phyloP scores from a whole-genome alignment of 306 rosid genomes.

The Vigna hirtella region DNA sequence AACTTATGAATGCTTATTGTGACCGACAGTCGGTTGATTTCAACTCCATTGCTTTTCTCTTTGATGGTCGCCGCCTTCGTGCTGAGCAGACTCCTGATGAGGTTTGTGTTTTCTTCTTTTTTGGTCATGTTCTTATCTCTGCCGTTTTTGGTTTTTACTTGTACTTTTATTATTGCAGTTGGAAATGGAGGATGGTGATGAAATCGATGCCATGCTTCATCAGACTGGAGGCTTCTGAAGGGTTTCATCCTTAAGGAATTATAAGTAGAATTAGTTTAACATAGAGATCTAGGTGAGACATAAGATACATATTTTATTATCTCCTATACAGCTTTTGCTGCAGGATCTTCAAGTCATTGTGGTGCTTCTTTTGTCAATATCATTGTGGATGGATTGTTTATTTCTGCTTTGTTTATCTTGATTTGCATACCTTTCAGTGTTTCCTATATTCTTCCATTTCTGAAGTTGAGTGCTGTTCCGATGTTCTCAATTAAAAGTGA shows the following conservation, averaged over 20 bases:
- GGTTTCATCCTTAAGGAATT: not conserved
- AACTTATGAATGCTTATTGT: slow-evolving; percentile 83
- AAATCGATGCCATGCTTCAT: slow-evolving; percentile 86
- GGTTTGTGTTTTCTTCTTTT: slow-evolving; percentile 40
- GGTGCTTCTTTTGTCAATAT: slow-evolving; percentile 51
- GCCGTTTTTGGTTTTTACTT: not conserved
- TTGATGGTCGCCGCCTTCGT: slow-evolving; percentile 80
- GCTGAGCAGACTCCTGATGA: slow-evolving; percentile 87
- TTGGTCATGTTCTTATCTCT: not conserved
- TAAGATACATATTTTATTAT: slow-evolving; percentile 32
- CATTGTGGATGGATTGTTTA: slow-evolving; percentile 32
- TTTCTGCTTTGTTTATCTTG: not conserved
- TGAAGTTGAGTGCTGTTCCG: too few relatives aligned
- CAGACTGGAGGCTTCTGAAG: slow-evolving; percentile 74
- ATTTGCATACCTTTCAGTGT: too few relatives aligned
- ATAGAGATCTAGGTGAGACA: slow-evolving; percentile 37
- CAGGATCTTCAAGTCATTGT: slow-evolving; percentile 32
- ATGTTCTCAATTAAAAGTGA: too few relatives aligned
- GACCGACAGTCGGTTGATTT: slow-evolving; percentile 76
- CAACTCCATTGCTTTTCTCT: slow-evolving; percentile 75
- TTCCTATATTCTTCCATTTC: too few relatives aligned
- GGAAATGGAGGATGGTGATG: slow-evolving; percentile 94
- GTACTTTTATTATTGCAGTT: slow-evolving; percentile 50
- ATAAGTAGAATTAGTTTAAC: slow-evolving; percentile 48
- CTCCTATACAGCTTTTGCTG: slow-evolving; percentile 26